Conservation (phyloP, 306 rosid genomes). For the Pyrus bretschneideri region DNA sequence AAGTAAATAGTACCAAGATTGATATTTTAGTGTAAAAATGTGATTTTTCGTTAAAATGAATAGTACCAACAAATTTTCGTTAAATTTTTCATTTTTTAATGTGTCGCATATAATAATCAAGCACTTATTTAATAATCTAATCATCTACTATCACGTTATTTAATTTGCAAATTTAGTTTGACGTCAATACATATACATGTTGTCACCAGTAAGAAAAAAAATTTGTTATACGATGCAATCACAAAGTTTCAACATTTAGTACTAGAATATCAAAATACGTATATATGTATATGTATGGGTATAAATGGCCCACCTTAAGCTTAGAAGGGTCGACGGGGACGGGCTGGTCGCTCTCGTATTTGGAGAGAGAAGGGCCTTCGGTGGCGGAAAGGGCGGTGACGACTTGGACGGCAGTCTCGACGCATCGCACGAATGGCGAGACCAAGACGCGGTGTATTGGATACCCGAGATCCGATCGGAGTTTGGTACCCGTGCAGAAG, state of each 20-base stretch:
- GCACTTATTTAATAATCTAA: no score
- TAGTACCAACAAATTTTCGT: rapidly evolving
- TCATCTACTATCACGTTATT: no score
- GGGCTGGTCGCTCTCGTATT: conserved; percentile 5
- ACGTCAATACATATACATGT: background rate
- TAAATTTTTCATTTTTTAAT: no score
- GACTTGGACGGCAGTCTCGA: conserved; percentile 70
- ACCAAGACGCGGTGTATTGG: conserved; percentile 64
- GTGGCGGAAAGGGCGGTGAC: conserved; percentile 47
- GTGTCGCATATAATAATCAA: no score
- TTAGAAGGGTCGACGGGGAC: conserved; percentile 46
- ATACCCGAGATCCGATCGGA: conserved; percentile 38
- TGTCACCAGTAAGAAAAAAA: no score
- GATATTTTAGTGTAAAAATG: rapidly evolving
- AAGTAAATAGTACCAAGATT: no score
- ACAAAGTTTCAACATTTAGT: background rate
- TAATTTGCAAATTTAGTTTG: no score
- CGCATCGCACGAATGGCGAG: conserved; percentile 87
- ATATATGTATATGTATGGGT: background rate
- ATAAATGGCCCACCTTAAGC: conserved; percentile 42
- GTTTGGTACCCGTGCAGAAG: conserved; percentile 44
- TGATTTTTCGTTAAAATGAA: no score
- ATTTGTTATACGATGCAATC: background rate
- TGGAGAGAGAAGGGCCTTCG: conserved; percentile 17
- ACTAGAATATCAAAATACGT: background rate